Evolutionary conservation across 1,284 basidiomycete genomes (phyloP).

Genomic region (Omphalotus olearius): DNA sequence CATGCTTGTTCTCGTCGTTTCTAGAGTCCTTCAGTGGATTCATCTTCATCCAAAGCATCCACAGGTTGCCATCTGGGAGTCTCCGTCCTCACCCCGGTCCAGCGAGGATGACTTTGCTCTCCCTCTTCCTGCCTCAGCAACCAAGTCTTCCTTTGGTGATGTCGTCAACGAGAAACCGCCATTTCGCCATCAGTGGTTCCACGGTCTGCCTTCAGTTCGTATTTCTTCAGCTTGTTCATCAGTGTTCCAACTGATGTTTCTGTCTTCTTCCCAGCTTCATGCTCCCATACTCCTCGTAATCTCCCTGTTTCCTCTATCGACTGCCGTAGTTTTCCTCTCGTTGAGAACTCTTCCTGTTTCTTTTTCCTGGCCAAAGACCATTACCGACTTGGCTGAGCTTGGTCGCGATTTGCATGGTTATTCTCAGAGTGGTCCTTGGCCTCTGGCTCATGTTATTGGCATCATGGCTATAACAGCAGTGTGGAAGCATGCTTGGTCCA

Average conservation of each 20-base stretch:
- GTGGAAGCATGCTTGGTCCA: conserved; percentile 95
- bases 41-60: conserved; percentile 36
- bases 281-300: conserved; percentile 64
- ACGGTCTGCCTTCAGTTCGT: conserved; percentile 41
- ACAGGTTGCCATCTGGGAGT: conserved; percentile 28
- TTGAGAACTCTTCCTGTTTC: conserved; percentile 66
- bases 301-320: conserved; percentile 61
- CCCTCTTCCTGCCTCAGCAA: conserved; percentile 64
- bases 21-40: conserved; percentile 48
- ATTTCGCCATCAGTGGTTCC: conserved; percentile 31
- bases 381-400: conserved; percentile 69
- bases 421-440: conserved; percentile 59
- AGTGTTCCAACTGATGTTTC: conserved; percentile 1
- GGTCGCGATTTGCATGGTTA: conserved; percentile 74
- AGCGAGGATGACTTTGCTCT: conserved; percentile 48
- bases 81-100: conserved; percentile 50
- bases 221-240: conserved; percentile 29
- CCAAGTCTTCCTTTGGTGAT: conserved; percentile 47
- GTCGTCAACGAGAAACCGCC: conserved; percentile 37
- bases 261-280: conserved; percentile 40
- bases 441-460: conserved; percentile 69
- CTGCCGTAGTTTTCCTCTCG: conserved; percentile 43
- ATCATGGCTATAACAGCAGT: conserved; percentile 81
- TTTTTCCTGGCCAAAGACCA: conserved; percentile 68
- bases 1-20: conserved; percentile 47